Evolutionary conservation across 176 grass and related monocot species (phyloP), one percentile per base, ranked within the genome.

Genomic region (Phyllostachys edulis): DNA sequence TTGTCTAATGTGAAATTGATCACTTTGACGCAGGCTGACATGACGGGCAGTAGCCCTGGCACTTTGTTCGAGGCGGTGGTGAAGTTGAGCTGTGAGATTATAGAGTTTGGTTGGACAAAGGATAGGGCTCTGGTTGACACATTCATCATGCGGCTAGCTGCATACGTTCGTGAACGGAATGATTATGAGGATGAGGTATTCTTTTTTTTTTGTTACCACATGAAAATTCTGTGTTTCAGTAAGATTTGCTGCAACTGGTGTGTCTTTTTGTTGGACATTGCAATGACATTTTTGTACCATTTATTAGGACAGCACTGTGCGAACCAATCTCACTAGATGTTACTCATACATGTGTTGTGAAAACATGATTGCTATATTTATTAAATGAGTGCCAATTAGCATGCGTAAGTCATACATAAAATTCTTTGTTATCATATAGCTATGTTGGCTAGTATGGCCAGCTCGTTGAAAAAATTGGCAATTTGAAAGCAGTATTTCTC

Each of bases 71-170:
- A 95, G 54, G 83, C 93, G 62, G 93, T 98, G 18, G 94, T 89
- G 73, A 96, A 96, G 81, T 85, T 98, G 81, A 95, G 96, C 77
- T 98, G 96, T 89, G 93, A 96, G 89, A 96, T 98, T 82, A 98
- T 98, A 82, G 96, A 98, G 88, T 98, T 98, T 81, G 96, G 96
- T 26, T 98, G 96, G 96, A 95, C 87, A 68, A 98, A 98, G 73
- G 96, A 98, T 87, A 92, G 96, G 80, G 91, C 93, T 87, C 93
- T 98, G 78, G 96, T 98, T 71, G 96, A 98, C 87, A 98, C 96
- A 67, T 98, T 96, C 74, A 85, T 98, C 75, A 98, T 98, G 96
- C 91, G 96, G 46, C 68, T 98, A 81, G 96, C 96, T 92, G 85
- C 96, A 56, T 96, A 92, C 87, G 94, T 99, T 85, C 91, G 96